Evolutionary conservation across 441 rosid genomes (phyloP), one percentile per base, ranked within the genome.

Genomic region (Biscutella laevigata): DNA sequence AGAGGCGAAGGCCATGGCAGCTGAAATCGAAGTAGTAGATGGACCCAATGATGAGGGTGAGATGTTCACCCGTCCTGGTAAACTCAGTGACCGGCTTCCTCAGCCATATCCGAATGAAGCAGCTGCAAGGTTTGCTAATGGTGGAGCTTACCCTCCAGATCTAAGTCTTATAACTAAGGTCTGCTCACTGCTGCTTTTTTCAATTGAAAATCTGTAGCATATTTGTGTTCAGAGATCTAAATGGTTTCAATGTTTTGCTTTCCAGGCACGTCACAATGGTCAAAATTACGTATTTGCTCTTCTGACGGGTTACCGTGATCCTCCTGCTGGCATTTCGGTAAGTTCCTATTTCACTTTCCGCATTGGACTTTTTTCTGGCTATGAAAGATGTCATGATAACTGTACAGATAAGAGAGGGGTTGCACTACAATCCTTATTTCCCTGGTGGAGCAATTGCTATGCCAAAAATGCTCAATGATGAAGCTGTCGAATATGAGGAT

Each of bases 131-230:
- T 94, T 89, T 78, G 97, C 97, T 46, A 94, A 94, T 78, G 99
- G 99, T 64, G 99, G 99, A 54, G 99, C 99, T 4, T 89, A 94
- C 75, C 99, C 99, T 62, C 99, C 99, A 50, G 99, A 94, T 82
- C 75, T 94, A 41, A 94, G 97, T 82, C 96, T 94, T 46, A 87
- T 94, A 53, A 87, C 99, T 15, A 89, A 94, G 77, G 99, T 94
- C 70, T 74, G 64, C 34, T 26, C n/a, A n/a, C n/a, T n/a, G 10
- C 64, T 38, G 17, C 30, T 39, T 53, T 24, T 13, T 14, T 38
- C 27, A 25, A 17, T 19, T 27, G 19, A 9, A 34, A 5, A 41
- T 27, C 14, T 38, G n/a, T 57, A 12, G 53, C 25, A 36, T 33
- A 12, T 5, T 3, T 52, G 8, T 26, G 19, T 37, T 67, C 27